Conservation (phyloP, 495 filamentous ascomycete species). For the Annulohypoxylon nitens region DNA sequence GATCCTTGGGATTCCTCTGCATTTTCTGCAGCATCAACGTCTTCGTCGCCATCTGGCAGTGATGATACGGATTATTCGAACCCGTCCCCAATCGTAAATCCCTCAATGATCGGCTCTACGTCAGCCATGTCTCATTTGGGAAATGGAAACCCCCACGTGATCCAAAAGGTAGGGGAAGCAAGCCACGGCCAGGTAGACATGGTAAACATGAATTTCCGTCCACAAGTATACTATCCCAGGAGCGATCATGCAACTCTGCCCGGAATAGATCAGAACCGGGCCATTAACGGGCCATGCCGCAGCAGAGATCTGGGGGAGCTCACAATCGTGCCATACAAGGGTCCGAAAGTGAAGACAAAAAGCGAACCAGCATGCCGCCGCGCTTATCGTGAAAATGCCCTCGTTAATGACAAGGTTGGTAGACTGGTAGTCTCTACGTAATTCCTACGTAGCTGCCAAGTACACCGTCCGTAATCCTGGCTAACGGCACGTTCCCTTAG, state of each 20-base stretch:
- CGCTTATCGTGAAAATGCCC: conserved; percentile 28
- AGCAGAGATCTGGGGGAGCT: background rate
- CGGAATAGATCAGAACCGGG: conserved; percentile 11
- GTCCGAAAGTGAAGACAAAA: conserved; percentile 15
- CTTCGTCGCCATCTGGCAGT: background rate
- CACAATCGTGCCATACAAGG: conserved; percentile 27
- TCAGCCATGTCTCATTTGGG: conserved; percentile 18
- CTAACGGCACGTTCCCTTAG: conserved; percentile 18
- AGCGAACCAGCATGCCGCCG: conserved; percentile 9
- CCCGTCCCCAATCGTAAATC: conserved; percentile 6
- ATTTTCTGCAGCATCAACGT: background rate
- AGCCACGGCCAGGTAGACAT: background rate
- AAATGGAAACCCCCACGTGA: conserved; percentile 13
- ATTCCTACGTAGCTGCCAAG: background rate
- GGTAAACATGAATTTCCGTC: conserved; percentile 4
- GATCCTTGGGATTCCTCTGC: background rate
- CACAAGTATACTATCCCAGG: conserved; percentile 3
- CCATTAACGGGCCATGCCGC: background rate
- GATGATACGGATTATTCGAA: background rate
- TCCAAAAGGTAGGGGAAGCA: conserved; percentile 8
- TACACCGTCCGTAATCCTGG: background rate
- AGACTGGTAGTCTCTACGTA: background rate
- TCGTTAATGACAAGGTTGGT: conserved; percentile 29
- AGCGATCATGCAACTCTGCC: conserved; percentile 9
- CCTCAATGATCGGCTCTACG: conserved; percentile 15